Evolutionary conservation across 164 flowering plant species (phyloP), one percentile per base, ranked within the genome.

Genomic region (Kingdonia uniflora): DNA sequence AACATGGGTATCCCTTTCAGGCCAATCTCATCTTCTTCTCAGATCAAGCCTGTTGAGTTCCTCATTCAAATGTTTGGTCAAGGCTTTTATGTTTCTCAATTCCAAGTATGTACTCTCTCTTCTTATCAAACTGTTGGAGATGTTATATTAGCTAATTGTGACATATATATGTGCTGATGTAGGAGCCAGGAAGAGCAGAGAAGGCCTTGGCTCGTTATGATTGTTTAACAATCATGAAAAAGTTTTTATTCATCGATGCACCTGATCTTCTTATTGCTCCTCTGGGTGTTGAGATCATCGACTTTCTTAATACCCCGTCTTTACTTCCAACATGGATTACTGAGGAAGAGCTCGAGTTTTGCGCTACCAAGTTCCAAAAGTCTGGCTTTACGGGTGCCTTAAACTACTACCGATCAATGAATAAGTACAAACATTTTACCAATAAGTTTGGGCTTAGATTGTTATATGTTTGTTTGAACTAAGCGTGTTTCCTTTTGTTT

Each of bases 121-220:
- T n/a, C n/a, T n/a, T n/a, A n/a, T n/a, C n/a, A n/a, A n/a, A n/a
- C n/a, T n/a, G n/a, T n/a, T n/a, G n/a, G n/a, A n/a, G n/a, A n/a
- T n/a, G n/a, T n/a, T n/a, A n/a, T n/a, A n/a, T n/a, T n/a, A n/a
- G n/a, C n/a, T n/a, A n/a, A n/a, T n/a, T n/a, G n/a, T n/a, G n/a
- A n/a, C n/a, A n/a, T n/a, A n/a, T n/a, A n/a, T n/a, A n/a, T n/a
- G n/a, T n/a, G n/a, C n/a, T n/a, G n/a, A n/a, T n/a, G n/a, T 41
- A 71, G 77, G 74, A 77, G 59, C 72, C 77, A 2, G 79, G 84
- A 48, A 70, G 77, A 63, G 77, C 82, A 53, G 82, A 79, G 58
- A 68, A 44, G 54, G 75, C 76, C 4, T 75, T 82, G 57, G 75
- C 78, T 21, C 60, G 57, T 46, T 67, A 68, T 17, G 81, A 74